Evolutionary conservation across 2,329 filamentous ascomycete species (phyloP), one percentile per base, ranked within the genome.

Genomic region (Microsporum audouinii): DNA sequence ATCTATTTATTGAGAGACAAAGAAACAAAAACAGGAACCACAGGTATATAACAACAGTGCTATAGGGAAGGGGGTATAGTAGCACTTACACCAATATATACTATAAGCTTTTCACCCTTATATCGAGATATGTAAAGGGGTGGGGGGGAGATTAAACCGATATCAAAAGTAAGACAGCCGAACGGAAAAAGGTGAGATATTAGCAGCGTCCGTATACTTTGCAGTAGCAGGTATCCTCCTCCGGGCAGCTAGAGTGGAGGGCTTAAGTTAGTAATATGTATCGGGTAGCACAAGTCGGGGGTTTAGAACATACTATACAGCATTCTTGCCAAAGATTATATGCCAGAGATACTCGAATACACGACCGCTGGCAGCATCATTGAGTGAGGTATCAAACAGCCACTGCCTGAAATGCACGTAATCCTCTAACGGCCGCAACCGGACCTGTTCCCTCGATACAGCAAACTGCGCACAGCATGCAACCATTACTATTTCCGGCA

Each of bases 291-390:
- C 39, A 31, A 23, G 47, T 14, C 31, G 7, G 27, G 36, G 17
- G 12, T 14, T 49, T 6, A n/a, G 45, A 33, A 65, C 64, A 17
- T 57, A 70, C 67, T 68, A 66, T 7, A 71, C 66, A 55, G 69
- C 62, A 14, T 67, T 65, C 64, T 64, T 67, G n/a, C 69, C 69
- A 59, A 71, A 78, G 70, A 75, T 72, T 73, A 80, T 77, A 66
- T 85, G 83, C 83, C 83, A 85, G 17, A 81, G 71, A 65, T 83
- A 85, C 67, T 85, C 82, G 64, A 83, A 75, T 2, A 84, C 76
- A 23, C 82, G 72, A 2, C 82, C 82, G 47, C 77, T 82, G 38
- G 80, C 68, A 17, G 75, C 74, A 66, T 84, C 80, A 3, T 75
- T 73, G 33, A 82, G 67, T 5, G 74, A 69, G 14, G 82, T 82